Evolutionary conservation across 768 basidiomycete genomes (phyloP), one percentile per base, ranked within the genome.

Genomic region (Pleurotus tuoliensis): DNA sequence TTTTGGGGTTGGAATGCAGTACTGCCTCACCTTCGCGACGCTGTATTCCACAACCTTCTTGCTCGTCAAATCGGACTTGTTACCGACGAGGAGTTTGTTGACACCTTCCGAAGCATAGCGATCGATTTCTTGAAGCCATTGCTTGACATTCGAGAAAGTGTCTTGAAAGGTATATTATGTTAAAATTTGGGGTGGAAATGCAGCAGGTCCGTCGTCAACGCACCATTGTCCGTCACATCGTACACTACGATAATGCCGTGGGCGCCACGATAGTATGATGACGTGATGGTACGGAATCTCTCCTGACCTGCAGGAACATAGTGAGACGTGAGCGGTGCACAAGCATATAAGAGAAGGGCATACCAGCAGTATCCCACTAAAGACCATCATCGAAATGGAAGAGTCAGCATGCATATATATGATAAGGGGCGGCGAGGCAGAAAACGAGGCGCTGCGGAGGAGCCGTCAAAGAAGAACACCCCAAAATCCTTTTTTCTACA

Each of bases 231-330:
- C 43, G 94, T 96, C 54, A 98, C 94, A 70, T 94, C 92, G 77
- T 98, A 98, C n/a, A 98, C 95, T 49, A 98, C 90, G 66, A 98
- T 90, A 69, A 98, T 98, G 61, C 97, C 97, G 69, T 96, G 94
- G 47, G 97, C 97, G 41, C 97, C 97, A 58, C 97, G 86, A 78
- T 99, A 99, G 81, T 99, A 99, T n/a, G 95, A 93, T 3, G 95
- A 94, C 5, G 97, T 98, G 71, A 99, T 99, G 12, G 97, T 98
- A 59, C 97, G 85, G 88, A 98, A 98, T 27, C 95, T 86, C 73
- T 99, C 97, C 73, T 99, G 97, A 39, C 97, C 91, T 92, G 59
- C 60, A 55, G 43, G 25, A 59, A 53, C 39, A 18, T 5, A 39
- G 30, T 34, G 30, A 34, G 30, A 55, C 24, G 38, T 49, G 40